Conservation (phyloP, 208 protist genomes). For the Acanthamoeba triangularis region DNA sequence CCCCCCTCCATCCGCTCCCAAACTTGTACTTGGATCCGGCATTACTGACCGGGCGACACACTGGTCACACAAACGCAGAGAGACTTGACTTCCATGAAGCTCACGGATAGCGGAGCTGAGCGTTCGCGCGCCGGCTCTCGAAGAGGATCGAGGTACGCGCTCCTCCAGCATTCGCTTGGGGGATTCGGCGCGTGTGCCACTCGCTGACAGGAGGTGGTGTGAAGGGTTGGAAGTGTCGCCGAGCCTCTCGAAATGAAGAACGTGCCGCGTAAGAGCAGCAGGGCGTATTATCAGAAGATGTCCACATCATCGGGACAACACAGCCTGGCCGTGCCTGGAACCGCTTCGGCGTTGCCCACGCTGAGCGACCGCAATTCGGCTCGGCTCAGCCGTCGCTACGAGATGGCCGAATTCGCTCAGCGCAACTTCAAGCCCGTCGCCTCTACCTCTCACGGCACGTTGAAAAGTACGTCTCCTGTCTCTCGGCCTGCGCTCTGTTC, state of each 20-base stretch:
- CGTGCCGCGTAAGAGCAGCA: background rate
- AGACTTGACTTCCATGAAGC: too few species aligned
- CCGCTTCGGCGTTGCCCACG: background rate
- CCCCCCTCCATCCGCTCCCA: background rate
- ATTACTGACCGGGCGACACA: background rate
- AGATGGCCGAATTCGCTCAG: conserved; percentile 19
- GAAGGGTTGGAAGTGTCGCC: background rate
- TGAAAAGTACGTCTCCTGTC: background rate
- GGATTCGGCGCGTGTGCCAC: background rate
- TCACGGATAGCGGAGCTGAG: too few species aligned
- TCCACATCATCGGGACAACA: background rate
- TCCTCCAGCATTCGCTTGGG: too few species aligned
- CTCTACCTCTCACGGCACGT: background rate
- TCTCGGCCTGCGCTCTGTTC: background rate
- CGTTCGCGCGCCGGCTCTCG: too few species aligned
- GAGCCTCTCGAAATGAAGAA: conserved; percentile 18
- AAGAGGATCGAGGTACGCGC: too few species aligned
- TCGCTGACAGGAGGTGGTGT: background rate
- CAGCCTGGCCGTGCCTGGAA: background rate
- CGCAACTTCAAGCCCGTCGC: background rate
- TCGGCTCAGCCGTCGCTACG: conserved; percentile 11
- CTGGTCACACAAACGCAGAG: background rate
- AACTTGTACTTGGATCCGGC: background rate
- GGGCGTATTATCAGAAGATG: conserved; percentile 7
- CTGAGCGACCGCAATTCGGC: background rate